Evolutionary conservation across 169 alveolate species (phyloP).

Genomic region (Fabrea salina): DNA sequence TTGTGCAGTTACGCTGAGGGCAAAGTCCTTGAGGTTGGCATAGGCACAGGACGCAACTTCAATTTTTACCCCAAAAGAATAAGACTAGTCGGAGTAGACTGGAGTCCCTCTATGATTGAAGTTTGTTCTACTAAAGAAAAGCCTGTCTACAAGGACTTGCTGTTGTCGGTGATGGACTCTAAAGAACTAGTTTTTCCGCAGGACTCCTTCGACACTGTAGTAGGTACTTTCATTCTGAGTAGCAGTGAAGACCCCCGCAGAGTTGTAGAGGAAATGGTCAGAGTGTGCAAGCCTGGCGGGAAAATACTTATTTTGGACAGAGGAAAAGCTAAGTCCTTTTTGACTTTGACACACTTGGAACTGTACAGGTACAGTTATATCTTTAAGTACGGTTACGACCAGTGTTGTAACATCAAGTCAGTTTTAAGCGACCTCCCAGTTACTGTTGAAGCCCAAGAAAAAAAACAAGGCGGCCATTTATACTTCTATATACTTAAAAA

Average conservation of each 20-base stretch:
- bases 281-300: slow-evolving; percentile 12
- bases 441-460: not conserved
- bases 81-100: slow-evolving; percentile 5
- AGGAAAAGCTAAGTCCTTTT: not conserved
- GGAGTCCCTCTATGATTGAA: not conserved
- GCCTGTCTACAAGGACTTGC: not conserved
- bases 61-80: not conserved
- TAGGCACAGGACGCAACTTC: slow-evolving; percentile 17
- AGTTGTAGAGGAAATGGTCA: not conserved
- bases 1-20: slow-evolving; percentile 27
- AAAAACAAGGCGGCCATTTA: not conserved
- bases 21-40: slow-evolving; percentile 29
- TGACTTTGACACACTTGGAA: not conserved
- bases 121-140: not conserved
- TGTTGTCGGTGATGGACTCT: not conserved
- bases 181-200: not conserved
- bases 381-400: not conserved
- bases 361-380: not conserved
- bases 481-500: not conserved
- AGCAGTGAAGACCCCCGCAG: not conserved
- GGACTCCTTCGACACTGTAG: slow-evolving; percentile 7
- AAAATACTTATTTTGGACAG: slow-evolving; percentile 10
- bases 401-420: not conserved
- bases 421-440: not conserved
- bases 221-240: slow-evolving; percentile 17